phyloP scores from a whole-genome alignment of 78 protist genomes.

The Dictyostelium brefeldianum region DNA sequence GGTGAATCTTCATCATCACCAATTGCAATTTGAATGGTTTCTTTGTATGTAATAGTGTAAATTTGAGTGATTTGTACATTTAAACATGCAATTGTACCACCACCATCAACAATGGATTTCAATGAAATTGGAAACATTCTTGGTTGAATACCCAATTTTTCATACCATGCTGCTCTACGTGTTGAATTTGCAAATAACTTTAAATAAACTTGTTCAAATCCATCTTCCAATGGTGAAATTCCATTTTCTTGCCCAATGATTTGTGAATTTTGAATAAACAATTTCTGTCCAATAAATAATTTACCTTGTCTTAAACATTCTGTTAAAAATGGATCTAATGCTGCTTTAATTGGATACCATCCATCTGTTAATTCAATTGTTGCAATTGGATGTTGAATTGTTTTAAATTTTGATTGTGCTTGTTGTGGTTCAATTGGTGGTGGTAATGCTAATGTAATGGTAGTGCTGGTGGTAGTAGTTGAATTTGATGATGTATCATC shows the following conservation, averaged over 20 bases:
- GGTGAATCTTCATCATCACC: neutral
- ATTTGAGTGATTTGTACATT: slow-evolving; percentile 11
- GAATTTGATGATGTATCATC: neutral
- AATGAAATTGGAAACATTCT: slow-evolving; percentile 45
- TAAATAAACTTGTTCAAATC: slow-evolving; percentile 7
- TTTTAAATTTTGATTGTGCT: neutral
- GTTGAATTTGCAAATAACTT: slow-evolving; percentile 54
- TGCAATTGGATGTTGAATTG: neutral
- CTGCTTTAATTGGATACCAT: slow-evolving; percentile 83
- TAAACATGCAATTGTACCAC: slow-evolving; percentile 44
- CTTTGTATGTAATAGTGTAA: neutral
- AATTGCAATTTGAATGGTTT: neutral
- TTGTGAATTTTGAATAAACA: slow-evolving; percentile 59
- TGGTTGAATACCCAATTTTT: slow-evolving; percentile 45
- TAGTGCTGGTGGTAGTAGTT: neutral
- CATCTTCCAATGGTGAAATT: slow-evolving; percentile 56
- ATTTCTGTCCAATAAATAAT: slow-evolving; percentile 79
- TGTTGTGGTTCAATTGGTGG: slow-evolving; percentile 2
- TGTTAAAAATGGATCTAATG: slow-evolving; percentile 77
- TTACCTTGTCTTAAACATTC: slow-evolving; percentile 1
- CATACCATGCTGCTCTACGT: slow-evolving; percentile 77
- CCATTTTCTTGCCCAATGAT: slow-evolving; percentile 69
- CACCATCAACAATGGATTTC: slow-evolving; percentile 40
- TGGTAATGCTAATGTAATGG: neutral
- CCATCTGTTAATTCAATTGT: slow-evolving; percentile 80